A percentile compares a stretch with the other conserved stretches of the same genome.
Evolutionary conservation across 148 eudicot genomes (phyloP).

Genomic region (Rhododendron simsii): DNA sequence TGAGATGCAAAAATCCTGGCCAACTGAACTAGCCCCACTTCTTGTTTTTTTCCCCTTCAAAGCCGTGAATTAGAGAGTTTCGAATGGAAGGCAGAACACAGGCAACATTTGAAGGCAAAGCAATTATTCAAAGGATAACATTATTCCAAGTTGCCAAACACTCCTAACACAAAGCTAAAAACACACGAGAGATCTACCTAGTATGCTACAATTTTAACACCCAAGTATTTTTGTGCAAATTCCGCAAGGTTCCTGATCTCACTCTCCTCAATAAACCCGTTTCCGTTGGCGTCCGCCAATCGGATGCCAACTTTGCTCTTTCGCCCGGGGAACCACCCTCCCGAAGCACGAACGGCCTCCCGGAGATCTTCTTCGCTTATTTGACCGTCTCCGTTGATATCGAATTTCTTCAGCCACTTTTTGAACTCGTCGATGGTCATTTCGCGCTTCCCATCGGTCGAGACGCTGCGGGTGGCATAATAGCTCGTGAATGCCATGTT

Average conservation of each 20-base stretch:
- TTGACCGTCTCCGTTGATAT: constrained; percentile 14
- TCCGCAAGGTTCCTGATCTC: constrained; percentile 15
- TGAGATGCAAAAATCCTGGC: no score
- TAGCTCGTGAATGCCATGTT: neutral
- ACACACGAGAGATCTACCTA: neutral
- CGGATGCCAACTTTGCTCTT: constrained; percentile 11
- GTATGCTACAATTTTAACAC: neutral
- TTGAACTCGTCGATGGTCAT: constrained; percentile 25
- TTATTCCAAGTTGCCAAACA: neutral
- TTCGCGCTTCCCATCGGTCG: constrained; percentile 15
- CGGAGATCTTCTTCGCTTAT: constrained; percentile 24
- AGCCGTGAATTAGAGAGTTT: neutral
- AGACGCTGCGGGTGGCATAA: neutral
- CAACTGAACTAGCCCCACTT: no score
- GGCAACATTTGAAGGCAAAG: neutral
- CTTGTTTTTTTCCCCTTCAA: no score
- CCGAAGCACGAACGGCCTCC: constrained; percentile 10
- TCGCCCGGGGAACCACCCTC: constrained; percentile 17
- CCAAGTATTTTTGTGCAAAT: constrained; percentile 15
- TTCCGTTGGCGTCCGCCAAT: constrained; percentile 14
- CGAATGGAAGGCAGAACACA: neutral
- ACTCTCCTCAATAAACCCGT: constrained; percentile 18
- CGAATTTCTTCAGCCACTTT: constrained; percentile 26
- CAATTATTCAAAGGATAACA: neutral
- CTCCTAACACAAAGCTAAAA: neutral